Conservation (phyloP, 202 grass and related monocot genomes). For the Setaria italica region DNA sequence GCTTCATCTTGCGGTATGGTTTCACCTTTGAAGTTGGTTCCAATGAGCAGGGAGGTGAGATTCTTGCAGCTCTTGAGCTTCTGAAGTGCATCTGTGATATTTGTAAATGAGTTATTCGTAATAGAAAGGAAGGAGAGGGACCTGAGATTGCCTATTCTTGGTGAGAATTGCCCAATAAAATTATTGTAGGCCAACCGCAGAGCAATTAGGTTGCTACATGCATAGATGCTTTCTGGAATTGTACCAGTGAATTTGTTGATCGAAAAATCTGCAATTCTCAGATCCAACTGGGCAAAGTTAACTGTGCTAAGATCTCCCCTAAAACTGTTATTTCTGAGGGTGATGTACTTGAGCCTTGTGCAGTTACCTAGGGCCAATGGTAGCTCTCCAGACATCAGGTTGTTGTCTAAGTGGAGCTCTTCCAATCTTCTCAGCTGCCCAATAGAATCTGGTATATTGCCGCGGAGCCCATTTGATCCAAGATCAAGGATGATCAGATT, state of each 20-base stretch:
- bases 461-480: slow-evolving; percentile 47
- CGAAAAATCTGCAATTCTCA: slow-evolving; percentile 72
- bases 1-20: slow-evolving; percentile 49
- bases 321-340: slow-evolving; percentile 68
- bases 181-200: slow-evolving; percentile 64
- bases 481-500: slow-evolving; percentile 65
- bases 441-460: slow-evolving; percentile 62
- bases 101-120: slow-evolving; percentile 57
- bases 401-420: slow-evolving; percentile 54
- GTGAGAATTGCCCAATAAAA: slow-evolving; percentile 62
- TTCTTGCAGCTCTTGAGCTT: slow-evolving; percentile 66
- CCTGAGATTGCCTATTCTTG: slow-evolving; percentile 55
- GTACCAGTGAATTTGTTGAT: slow-evolving; percentile 61
- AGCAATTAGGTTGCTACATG: slow-evolving; percentile 69
- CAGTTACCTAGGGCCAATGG: slow-evolving; percentile 64
- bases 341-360: slow-evolving; percentile 61
- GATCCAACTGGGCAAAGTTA: slow-evolving; percentile 61
- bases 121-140: slow-evolving; percentile 72
- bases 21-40: slow-evolving; percentile 60
- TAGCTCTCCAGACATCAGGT: slow-evolving; percentile 63
- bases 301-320: slow-evolving; percentile 59
- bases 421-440: slow-evolving; percentile 57
- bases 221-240: slow-evolving; percentile 74
- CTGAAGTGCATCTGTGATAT: slow-evolving; percentile 67
- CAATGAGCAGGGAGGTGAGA: slow-evolving; percentile 60